These are phyloP conservation scores for Pisolithus tinctorius DNA, from an alignment of 768 basidiomycete genomes.

Conservation along the genomic window DNA sequence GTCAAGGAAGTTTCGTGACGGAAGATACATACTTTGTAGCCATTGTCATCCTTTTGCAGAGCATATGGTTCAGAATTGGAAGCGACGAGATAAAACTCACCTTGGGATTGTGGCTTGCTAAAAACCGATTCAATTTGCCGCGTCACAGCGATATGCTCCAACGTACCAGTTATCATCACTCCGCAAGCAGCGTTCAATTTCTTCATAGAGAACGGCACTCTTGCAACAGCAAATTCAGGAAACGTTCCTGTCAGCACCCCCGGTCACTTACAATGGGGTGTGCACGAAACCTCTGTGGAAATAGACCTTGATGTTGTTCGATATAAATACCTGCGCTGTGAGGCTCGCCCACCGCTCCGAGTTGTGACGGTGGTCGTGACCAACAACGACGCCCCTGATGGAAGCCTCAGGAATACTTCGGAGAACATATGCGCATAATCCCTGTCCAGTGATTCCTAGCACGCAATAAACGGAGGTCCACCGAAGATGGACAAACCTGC, in stretches of 20 bases:
- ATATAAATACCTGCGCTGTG: conserved; percentile 64
- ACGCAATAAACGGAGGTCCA: neutral
- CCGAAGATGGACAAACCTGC: conserved; percentile 40
- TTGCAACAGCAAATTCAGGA: conserved; percentile 21
- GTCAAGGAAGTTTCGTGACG: neutral
- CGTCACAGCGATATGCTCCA: neutral
- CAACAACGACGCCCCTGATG: conserved; percentile 68
- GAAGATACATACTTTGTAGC: conserved; percentile 58
- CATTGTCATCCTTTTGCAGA: conserved; percentile 65
- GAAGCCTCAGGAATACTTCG: conserved; percentile 45
- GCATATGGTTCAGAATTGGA: neutral
- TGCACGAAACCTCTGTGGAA: conserved; percentile 66
- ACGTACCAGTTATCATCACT: conserved; percentile 82
- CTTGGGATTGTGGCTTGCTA: conserved; percentile 88
- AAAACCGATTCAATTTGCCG: neutral
- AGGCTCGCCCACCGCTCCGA: conserved; percentile 72
- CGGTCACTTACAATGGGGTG: conserved; percentile 61
- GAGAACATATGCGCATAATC: conserved; percentile 67
- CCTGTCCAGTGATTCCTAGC: conserved; percentile 34
- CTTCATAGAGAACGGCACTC: conserved; percentile 76
- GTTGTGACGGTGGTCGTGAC: conserved; percentile 81
- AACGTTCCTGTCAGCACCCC: neutral
- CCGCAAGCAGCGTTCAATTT: conserved; percentile 66
- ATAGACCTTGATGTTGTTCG: conserved; percentile 61
- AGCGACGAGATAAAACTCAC: conserved; percentile 27